Evolutionary conservation across 192 early-diverging fungal species (phyloP), one percentile per base, ranked within the genome.

Genomic region (Podila clonocystis): DNA sequence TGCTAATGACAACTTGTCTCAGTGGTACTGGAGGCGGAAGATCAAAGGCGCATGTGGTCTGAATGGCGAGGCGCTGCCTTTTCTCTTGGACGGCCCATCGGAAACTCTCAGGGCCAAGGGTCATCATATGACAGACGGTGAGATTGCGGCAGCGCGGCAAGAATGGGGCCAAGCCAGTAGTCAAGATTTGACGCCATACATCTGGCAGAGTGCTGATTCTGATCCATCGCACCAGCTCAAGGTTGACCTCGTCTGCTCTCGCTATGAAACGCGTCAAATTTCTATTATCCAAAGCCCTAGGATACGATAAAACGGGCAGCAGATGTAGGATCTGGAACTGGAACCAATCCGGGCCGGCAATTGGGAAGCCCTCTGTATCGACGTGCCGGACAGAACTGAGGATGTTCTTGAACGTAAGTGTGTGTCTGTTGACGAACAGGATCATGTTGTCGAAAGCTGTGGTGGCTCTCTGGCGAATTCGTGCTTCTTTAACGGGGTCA

Each of bases 201-300:
- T 22, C 36, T 22, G 31, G 38, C 9, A 59, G 50, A 33, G 41
- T 15, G 41, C 1, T 2, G 41, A 45, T 31, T 19, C 20, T 12
- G 48, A 67, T 63, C 34, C 13, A 50, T 41, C 59, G 26, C 5
- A 75, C 61, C 5, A 19, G 49, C 6, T 36, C 50, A 28, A 67
- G 36, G 19, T 75, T 50, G 0, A 48, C 68, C 4, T n/a, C 33
- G 0, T 68, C 65, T 9, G 57, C 31, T 17, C 65, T 58, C 19
- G 58, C 41, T 52, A 66, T 7, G 22, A 73, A 65, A 29, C 66
- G 72, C 11, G 15, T 50, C 72, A 63, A 73, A 22, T 65, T 73
- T 5, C 38, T 33, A 17, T 3, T 36, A 24, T 73, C 58, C 26
- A 73, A 12, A 9, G 33, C 11, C 2, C 24, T 34, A 6, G 73